These are phyloP conservation scores for Alternaria atra DNA, from an alignment of 2,329 filamentous ascomycete genomes.

Conservation along the genomic window DNA sequence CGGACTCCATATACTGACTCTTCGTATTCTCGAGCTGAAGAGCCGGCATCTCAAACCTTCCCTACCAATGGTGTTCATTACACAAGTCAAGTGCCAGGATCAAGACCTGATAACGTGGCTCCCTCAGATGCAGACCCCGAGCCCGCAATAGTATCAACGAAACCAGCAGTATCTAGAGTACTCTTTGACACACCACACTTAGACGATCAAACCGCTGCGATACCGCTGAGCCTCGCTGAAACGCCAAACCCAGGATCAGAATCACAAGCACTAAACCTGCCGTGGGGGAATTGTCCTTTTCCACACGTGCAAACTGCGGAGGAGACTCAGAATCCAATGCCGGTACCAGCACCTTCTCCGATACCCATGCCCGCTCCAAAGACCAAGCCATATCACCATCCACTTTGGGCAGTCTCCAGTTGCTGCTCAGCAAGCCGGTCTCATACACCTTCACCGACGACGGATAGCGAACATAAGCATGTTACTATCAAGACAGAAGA, in stretches of 20 bases:
- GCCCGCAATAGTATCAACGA: not conserved
- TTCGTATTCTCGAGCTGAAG: not conserved
- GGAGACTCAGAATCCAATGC: not conserved
- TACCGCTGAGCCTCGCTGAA: not conserved
- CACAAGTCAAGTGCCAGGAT: not conserved
- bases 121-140: not conserved
- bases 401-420: slow-evolving; percentile 2
- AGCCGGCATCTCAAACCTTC: not conserved
- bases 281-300: not conserved
- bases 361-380: not conserved
- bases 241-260: not conserved
- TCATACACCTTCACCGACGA: too few relatives aligned
- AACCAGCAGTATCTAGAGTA: not conserved
- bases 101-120: not conserved
- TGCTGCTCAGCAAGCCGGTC: not conserved
- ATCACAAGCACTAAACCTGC: not conserved
- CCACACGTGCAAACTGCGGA: not conserved
- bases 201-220: not conserved
- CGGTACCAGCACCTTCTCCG: not conserved
- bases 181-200: not conserved
- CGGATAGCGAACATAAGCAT: not conserved
- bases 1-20: not conserved
- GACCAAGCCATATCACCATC: not conserved
- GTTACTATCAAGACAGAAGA: not conserved
- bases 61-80: not conserved